Conservation (phyloP, 2,329 filamentous ascomycete species). For the Colletotrichum lindemuthianum region DNA sequence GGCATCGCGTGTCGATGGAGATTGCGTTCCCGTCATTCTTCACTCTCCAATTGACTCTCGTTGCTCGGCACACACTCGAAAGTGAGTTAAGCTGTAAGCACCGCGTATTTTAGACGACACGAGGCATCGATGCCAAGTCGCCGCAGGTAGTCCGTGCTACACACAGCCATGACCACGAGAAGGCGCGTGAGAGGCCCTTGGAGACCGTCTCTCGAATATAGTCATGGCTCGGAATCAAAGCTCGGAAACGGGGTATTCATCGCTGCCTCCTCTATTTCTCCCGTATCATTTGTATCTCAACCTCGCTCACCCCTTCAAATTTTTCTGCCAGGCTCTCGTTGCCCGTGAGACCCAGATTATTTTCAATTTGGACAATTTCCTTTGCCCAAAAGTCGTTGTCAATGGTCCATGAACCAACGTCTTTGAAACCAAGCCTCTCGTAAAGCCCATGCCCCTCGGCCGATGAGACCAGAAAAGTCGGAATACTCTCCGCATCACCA, state of each 20-base stretch:
- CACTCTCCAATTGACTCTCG: too few relatives aligned
- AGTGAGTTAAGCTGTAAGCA: too few relatives aligned
- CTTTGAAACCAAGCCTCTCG: conserved; percentile 35
- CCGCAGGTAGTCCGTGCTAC: too few relatives aligned
- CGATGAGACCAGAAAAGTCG: conserved; percentile 38
- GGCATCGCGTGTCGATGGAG: not conserved
- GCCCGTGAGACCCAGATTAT: conserved; percentile 23
- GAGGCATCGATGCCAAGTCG: too few relatives aligned
- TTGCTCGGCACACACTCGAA: too few relatives aligned
- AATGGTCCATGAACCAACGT: conserved; percentile 36
- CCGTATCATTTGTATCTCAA: conserved; percentile 37
- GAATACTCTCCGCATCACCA: conserved; percentile 29
- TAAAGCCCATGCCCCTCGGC: conserved; percentile 37
- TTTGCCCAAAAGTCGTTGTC: conserved; percentile 37
- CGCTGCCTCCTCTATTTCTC: not conserved
- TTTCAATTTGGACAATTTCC: conserved; percentile 26
- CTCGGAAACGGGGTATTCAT: too few relatives aligned
- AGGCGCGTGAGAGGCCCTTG: too few relatives aligned
- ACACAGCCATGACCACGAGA: too few relatives aligned
- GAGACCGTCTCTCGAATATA: too few relatives aligned
- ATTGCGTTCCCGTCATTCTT: not conserved
- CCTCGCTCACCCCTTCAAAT: conserved; percentile 37
- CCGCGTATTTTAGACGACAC: too few relatives aligned
- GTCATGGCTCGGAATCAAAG: too few relatives aligned
- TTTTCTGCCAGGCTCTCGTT: conserved; percentile 24